Base-by-base conservation (phyloP, 805 yeast genomes). In the Komagataella ulmi region DNA sequence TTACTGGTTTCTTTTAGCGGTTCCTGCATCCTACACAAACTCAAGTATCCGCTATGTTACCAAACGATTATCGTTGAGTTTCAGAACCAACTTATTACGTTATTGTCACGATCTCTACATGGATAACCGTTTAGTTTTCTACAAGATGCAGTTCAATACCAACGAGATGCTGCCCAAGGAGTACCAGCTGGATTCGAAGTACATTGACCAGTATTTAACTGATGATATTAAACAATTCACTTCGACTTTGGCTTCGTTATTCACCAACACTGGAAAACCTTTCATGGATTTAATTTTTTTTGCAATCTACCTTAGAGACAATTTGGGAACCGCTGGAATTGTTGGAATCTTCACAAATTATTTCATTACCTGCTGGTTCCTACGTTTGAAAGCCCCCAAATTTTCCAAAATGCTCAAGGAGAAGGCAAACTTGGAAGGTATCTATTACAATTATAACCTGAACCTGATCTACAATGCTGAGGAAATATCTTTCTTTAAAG, bases 401-500 rank as follows among this genome's bases (percentile, higher is more conserved):
- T 87, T 90, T 66, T 96, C 95, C 12, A 79, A 76, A 60, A 67
- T 90, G 51, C 79, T 89, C 36, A 80, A 91, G 50, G 68, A 70
- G 45, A 84, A 81, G 63, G 85, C 95, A 8, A 79, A 79, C 50
- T 75, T 89, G 36, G 97, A 90, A 68, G 97, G 97, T 49, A 84
- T 85, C 52, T 90, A 87, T 63, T 86, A 89, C 64, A 88, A 86
- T 58, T 84, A 86, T 58, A 95, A 90, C 63, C 70, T 88, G 60
- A 86, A 87, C 61, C 74, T 90, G 64, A 88, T 88, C 61, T 83
- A 84, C 53, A 90, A 90, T 61, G 83, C 89, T 61, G 98, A 90
- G 68, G 97, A 90, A 63, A 88, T 90, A 59, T 95, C 96, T 0
- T 90, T 90, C 62, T 90, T 89, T 64, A 89, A 89, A 62, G 98